Evolutionary conservation across 257 asterid genomes (phyloP).

Genomic region (Petrea volubilis): DNA sequence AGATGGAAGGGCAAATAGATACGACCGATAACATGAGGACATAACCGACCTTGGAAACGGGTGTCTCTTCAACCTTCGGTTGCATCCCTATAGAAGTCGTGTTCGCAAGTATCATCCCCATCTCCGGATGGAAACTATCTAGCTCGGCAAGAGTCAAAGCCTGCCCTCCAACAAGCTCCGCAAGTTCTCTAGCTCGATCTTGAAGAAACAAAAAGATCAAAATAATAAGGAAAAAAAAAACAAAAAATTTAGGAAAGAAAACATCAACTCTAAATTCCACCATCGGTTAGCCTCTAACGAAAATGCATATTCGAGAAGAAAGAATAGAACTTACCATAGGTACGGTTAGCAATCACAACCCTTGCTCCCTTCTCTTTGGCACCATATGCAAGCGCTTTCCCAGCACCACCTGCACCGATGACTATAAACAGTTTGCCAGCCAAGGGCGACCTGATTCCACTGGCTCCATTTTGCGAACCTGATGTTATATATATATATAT

Average conservation of each 20-base stretch:
- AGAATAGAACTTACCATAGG: slow-evolving; percentile 65
- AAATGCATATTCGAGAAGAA: not conserved
- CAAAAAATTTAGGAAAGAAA: not conserved
- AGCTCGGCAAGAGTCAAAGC: slow-evolving; percentile 80
- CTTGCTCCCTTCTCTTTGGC: slow-evolving; percentile 96
- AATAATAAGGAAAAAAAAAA: not conserved
- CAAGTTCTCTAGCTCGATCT: slow-evolving; percentile 91
- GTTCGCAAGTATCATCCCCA: slow-evolving; percentile 93
- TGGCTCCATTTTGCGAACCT: slow-evolving; percentile 40
- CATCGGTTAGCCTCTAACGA: not conserved
- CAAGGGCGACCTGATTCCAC: slow-evolving; percentile 57
- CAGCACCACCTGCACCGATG: slow-evolving; percentile 99
- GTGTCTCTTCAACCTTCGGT: slow-evolving; percentile 87
- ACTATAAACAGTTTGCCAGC: slow-evolving; percentile 81
- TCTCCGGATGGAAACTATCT: slow-evolving; percentile 71
- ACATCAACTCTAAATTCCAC: not conserved
- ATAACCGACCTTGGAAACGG: slow-evolving; percentile 72
- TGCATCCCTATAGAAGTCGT: slow-evolving; percentile 99
- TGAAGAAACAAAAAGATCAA: not conserved
- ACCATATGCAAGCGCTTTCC: slow-evolving; percentile 93
- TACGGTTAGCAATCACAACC: slow-evolving; percentile 90
- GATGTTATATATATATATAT: too few species aligned
- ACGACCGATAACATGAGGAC: not conserved
- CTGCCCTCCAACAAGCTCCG: slow-evolving; percentile 74
- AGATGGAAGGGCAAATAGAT: not conserved